Base-by-base conservation (phyloP, 2,329 filamentous ascomycete genomes). In the Claviceps sorghi region DNA sequence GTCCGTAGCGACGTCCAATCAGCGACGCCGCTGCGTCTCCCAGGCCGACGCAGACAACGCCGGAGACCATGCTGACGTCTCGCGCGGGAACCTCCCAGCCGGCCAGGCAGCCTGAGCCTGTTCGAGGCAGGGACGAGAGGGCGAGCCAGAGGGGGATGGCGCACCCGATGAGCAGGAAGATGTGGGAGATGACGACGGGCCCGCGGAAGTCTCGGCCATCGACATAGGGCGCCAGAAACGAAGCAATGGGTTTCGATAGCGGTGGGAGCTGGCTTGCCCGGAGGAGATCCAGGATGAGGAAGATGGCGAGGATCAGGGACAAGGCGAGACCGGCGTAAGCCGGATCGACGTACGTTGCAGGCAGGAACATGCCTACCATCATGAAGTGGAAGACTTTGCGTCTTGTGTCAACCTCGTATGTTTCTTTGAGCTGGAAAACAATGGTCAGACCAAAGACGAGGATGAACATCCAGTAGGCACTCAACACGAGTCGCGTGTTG, bases 321-420 rank as follows among this genome's bases (percentile, higher is more conserved):
- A 97, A 74, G 0, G 89, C 88, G 13, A 98, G 73, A 1, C 86
- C 80, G 49, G 83, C 82, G 66, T 88, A 97, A 42, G 83, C 76
- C 1, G 93, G 91, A 65, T 98, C 93, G 57, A 97, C 71, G 64
- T 82, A 96, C 2, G 84, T 86, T 1, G 87, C 82, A 0, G 93
- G 90, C 2, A 97, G 75, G 52, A 98, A 83, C 88, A 98, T 96
- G 52, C 82, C 82, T 8, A 97, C 91, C 86, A 97, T 97, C 77
- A 91, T 95, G 59, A 94, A 94, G 67, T 98, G 93, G 66, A 98
- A 98, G 26, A 97, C 87, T 67, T 98, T 98, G 49, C 93, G 82
- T 49, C 93, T 80, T 1, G 93, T 98, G 68, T 98, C 93, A 47
- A 98, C 91, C 68, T 96, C 90, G 58, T 86, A 90, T 49, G 87